A percentile compares a stretch with the other conserved stretches of the same genome.
Evolutionary conservation across 192 early-diverging fungal species (phyloP).

Genomic region (Spizellomyces punctatus): DNA sequence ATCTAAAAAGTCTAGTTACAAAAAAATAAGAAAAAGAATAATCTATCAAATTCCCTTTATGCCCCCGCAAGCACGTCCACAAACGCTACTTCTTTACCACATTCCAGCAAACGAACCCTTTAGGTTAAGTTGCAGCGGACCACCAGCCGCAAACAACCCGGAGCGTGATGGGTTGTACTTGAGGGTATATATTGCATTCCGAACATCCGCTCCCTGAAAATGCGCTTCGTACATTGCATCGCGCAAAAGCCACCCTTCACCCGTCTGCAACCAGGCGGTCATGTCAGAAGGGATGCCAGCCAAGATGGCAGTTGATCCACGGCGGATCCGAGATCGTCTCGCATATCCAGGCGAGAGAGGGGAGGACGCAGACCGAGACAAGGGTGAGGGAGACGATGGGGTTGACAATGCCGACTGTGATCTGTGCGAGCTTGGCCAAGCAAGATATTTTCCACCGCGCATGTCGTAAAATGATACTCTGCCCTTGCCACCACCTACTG

Average conservation of each 20-base stretch:
- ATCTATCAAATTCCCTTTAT: too few species aligned
- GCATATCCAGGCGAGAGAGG: not conserved
- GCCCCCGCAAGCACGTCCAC: too few species aligned
- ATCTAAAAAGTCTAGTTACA: too few species aligned
- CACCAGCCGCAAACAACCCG: slow-evolving; percentile 64
- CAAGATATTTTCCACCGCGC: slow-evolving; percentile 54
- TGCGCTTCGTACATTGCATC: slow-evolving; percentile 48
- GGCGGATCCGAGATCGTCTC: not conserved
- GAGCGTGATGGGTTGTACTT: slow-evolving; percentile 43
- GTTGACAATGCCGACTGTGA: not conserved
- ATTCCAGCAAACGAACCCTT: slow-evolving; percentile 28
- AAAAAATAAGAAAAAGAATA: too few species aligned
- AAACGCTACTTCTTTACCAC: not conserved
- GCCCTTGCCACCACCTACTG: slow-evolving; percentile 67
- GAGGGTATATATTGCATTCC: slow-evolving; percentile 67
- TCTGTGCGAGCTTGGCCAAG: slow-evolving; percentile 29
- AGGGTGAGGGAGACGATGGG: not conserved
- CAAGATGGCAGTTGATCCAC: slow-evolving; percentile 14
- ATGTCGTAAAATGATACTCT: slow-evolving; percentile 68
- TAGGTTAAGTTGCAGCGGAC: slow-evolving; percentile 59
- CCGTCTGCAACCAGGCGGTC: slow-evolving; percentile 38
- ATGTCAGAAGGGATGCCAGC: slow-evolving; percentile 18
- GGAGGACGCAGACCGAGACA: not conserved
- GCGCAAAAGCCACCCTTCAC: slow-evolving; percentile 53
- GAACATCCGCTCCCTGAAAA: slow-evolving; percentile 52